Conservation (phyloP, 1,139 yeast species). For the Yamadazyma aaseri region DNA sequence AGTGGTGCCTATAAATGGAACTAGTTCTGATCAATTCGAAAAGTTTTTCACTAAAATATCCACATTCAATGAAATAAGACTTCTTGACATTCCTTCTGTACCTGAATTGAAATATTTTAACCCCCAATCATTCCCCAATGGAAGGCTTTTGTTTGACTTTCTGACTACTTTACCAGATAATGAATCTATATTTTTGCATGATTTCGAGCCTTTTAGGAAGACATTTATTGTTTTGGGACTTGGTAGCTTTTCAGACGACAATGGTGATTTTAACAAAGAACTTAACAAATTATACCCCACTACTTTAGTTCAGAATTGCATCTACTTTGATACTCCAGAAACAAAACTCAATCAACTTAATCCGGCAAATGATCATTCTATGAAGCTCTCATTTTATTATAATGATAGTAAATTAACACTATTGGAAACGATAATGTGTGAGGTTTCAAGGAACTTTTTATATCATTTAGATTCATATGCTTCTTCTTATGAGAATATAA, state of each 20-base stretch:
- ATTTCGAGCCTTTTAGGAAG: conserved; percentile 86
- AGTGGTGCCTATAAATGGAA: conserved; percentile 68
- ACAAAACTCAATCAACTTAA: conserved; percentile 15
- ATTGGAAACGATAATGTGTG: conserved; percentile 73
- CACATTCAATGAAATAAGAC: conserved; percentile 59
- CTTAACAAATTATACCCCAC: conserved; percentile 45
- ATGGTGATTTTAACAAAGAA: conserved; percentile 13
- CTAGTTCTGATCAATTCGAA: conserved; percentile 48
- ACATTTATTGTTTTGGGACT: conserved; percentile 68
- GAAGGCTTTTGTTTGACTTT: conserved; percentile 63
- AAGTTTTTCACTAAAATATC: conserved; percentile 46
- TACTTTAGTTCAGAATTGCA: conserved; percentile 60
- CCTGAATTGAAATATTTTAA: conserved; percentile 59
- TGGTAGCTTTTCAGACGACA: conserved; percentile 29
- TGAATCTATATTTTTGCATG: conserved; percentile 67
- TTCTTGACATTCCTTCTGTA: conserved; percentile 72
- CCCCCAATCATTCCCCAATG: conserved; percentile 83
- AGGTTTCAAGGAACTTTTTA: conserved; percentile 63
- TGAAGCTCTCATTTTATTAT: conserved; percentile 26
- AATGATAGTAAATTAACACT: conserved; percentile 33
- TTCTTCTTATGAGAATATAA: conserved; percentile 67
- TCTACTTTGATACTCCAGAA: conserved; percentile 57
- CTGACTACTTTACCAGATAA: conserved; percentile 48
- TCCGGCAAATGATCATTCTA: conserved; percentile 21
- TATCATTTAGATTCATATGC: conserved; percentile 65